A percentile compares a stretch with the other conserved stretches of the same genome.
Conservation (phyloP, 2,329 filamentous ascomycete genomes). For the Chaetomiaceae sp. region DNA sequence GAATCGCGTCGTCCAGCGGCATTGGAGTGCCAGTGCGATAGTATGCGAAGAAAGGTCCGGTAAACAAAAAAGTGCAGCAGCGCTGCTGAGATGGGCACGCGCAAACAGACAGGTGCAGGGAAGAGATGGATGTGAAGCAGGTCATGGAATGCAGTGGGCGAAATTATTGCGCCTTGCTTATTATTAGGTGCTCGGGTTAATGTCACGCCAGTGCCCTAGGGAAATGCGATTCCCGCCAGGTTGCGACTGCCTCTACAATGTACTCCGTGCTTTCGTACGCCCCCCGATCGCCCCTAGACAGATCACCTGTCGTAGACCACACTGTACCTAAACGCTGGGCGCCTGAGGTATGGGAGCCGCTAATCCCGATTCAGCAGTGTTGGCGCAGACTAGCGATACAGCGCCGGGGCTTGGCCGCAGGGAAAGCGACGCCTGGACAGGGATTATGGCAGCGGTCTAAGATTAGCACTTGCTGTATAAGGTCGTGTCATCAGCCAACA, state of each 20-base stretch:
- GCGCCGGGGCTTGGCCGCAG: conserved; percentile 6
- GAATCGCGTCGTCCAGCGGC: too few species aligned
- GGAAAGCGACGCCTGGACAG: conserved; percentile 9
- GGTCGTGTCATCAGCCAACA: conserved; percentile 1
- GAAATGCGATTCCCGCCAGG: too few species aligned
- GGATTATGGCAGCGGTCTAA: conserved; percentile 16
- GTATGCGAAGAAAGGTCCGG: too few species aligned
- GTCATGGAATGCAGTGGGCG: background rate
- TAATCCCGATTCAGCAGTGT: conserved; percentile 14
- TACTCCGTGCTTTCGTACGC: too few species aligned
- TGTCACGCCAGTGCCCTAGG: conserved; percentile 7
- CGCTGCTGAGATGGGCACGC: too few species aligned
- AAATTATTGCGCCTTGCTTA: conserved; percentile 5
- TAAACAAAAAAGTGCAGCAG: too few species aligned
- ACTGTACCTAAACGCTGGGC: background rate
- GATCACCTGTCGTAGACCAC: background rate
- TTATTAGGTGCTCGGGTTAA: conserved; percentile 8
- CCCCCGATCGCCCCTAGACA: background rate
- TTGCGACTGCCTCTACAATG: conserved; percentile 5
- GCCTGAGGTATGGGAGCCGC: conserved; percentile 5
- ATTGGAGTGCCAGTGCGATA: too few species aligned
- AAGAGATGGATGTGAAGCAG: background rate
- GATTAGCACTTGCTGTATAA: conserved; percentile 10
- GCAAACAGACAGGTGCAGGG: background rate
- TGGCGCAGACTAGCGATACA: conserved; percentile 18